Conservation (phyloP, 371 early-diverging fungal species). For the Blakeslea trispora region DNA sequence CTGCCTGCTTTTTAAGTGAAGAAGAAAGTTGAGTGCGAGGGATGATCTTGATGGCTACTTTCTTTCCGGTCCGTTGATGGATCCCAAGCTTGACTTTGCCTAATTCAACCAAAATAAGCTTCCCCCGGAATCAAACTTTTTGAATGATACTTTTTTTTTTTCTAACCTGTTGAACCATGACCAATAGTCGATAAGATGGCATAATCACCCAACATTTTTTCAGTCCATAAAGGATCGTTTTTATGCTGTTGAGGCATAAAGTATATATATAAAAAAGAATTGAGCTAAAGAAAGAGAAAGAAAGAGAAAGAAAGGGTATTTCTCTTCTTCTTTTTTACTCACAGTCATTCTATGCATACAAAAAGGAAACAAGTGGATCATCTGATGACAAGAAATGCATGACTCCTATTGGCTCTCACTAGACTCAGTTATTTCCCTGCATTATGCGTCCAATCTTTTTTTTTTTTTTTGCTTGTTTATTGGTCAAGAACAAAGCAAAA, state of each 20-base stretch:
- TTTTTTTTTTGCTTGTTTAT: no score
- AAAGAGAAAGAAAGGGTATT: constrained; percentile 3
- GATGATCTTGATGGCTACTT: constrained; percentile 49
- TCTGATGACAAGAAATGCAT: no score
- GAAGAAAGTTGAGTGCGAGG: constrained; percentile 32
- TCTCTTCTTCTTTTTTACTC: no score
- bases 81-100: constrained; percentile 44
- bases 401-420: no score
- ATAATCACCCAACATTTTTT: constrained; percentile 32
- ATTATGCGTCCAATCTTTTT: no score
- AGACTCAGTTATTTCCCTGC: no score
- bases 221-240: not conserved
- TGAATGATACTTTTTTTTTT: no score
- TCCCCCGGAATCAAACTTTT: no score
- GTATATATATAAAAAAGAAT: not conserved
- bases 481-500: no score
- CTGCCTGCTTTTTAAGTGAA: constrained; percentile 54
- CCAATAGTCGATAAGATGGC: constrained; percentile 36
- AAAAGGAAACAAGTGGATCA: no score
- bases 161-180: constrained; percentile 40
- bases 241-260: not conserved
- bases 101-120: no score
- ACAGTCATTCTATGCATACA: no score
- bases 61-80: constrained; percentile 36
- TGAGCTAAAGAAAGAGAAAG: not conserved